Conservation (phyloP, 129 eudicot species). For the Kitagawia praeruptora region DNA sequence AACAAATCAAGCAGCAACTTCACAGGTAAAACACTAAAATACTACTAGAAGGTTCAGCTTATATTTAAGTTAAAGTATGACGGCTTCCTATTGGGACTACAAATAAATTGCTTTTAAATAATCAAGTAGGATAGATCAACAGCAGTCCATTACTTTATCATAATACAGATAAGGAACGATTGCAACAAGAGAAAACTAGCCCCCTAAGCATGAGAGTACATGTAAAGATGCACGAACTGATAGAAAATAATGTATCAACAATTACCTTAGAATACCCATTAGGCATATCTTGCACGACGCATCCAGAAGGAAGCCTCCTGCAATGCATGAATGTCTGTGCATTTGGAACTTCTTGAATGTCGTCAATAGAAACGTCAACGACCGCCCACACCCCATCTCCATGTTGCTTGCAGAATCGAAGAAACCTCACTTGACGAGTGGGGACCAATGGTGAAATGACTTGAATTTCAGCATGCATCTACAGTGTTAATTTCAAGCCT, state of each 20-base stretch:
- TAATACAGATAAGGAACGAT: not conserved
- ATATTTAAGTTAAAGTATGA: conserved; percentile 9
- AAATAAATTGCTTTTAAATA: not conserved
- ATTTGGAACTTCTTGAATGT: conserved; percentile 33
- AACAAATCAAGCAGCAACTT: conserved; percentile 19
- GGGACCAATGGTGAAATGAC: conserved; percentile 68
- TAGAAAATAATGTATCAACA: not conserved
- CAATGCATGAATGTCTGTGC: conserved; percentile 18
- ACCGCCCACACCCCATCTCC: conserved; percentile 76
- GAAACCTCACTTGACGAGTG: conserved; percentile 50
- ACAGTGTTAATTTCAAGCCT: conserved; percentile 3
- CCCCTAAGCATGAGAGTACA: not conserved
- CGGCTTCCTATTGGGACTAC: conserved; percentile 8
- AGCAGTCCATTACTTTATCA: conserved; percentile 1
- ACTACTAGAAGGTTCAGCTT: conserved; percentile 14
- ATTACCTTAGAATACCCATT: conserved; percentile 70
- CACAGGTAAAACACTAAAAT: conserved; percentile 5
- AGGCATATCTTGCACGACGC: conserved; percentile 62
- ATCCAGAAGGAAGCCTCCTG: conserved; percentile 85
- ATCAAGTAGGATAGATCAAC: not conserved
- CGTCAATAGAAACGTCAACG: conserved; percentile 71
- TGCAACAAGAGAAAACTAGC: not conserved
- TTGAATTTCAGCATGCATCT: conserved; percentile 85
- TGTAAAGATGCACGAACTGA: not conserved
- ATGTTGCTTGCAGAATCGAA: conserved; percentile 73